Evolutionary conservation across 352 stramenopile species (phyloP), one percentile per base, ranked within the genome.

Genomic region (Pythium phragmitis): DNA sequence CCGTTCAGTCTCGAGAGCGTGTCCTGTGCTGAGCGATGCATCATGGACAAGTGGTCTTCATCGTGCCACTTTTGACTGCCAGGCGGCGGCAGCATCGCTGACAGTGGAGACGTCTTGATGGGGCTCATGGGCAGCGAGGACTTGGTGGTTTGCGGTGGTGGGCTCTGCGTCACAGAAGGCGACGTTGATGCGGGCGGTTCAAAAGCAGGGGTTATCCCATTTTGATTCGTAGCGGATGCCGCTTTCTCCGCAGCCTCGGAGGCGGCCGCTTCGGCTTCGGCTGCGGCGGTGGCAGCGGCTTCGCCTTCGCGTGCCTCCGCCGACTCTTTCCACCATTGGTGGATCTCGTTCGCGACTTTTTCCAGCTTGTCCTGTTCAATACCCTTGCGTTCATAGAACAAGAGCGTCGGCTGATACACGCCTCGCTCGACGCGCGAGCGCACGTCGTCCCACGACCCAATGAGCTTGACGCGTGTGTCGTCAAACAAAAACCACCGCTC

Each of bases 401-500:
- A 60, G 42, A 94, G 64, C 17, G 86, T 94, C 19, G 86, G 86
- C 65, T 92, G 86, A 66, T 94, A 94, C 11, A 80, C 75, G 34
- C 86, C 86, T 12, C 84, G 80, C 36, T 92, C 86, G n/a, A 94
- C 72, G 17, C 83, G 82, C 8, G 74, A 70, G 14, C 82, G 77
- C 23, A 92, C 86, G 41, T 94, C 83, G 1, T 73, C 73, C 86
- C 86, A 94, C 36, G 73, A 74, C 3, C 86, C 86, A 7, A 94
- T 74, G 50, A 73, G 79, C 72, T 89, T 90, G 12, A 94, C 86
- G 7, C 82, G 82, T 49, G 82, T 91, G 63, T 94, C 86, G 63
- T 94, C 86, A 74, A 94, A 94, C 23, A 94, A 71, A 51, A 87
- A 92, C 86, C 83, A 94, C 2, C 70, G 68, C 56, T 92, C 81